Conservation (phyloP, 2,329 filamentous ascomycete species). For the Colletotrichum sublineola region DNA sequence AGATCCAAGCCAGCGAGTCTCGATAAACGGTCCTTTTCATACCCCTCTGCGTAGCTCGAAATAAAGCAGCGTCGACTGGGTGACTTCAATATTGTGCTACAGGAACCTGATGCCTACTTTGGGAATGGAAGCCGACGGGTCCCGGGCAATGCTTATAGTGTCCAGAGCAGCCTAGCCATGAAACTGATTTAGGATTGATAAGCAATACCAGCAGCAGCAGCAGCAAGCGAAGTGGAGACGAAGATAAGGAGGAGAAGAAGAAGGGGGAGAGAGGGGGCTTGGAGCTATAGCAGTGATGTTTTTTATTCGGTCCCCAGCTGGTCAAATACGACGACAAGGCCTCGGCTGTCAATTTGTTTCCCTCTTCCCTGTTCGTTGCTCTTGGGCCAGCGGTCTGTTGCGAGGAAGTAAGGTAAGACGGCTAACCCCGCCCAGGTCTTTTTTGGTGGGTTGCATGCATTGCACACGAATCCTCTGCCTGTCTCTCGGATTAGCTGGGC, state of each 20-base stretch:
- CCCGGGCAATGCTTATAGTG: neutral
- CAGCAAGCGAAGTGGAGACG: neutral
- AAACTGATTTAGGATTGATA: neutral
- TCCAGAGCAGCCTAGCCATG: neutral
- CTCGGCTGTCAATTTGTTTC: conserved; percentile 8
- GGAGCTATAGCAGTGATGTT: conserved; percentile 3
- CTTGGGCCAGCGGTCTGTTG: conserved; percentile 1
- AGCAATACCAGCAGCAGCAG: neutral
- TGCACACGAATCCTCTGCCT: conserved; percentile 13
- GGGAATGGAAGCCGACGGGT: neutral
- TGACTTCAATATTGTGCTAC: neutral
- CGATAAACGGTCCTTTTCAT: neutral
- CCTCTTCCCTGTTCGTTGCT: conserved; percentile 21
- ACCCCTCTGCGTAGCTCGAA: neutral
- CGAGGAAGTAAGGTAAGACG: conserved; percentile 11
- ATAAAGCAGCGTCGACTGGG: neutral
- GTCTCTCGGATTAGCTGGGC: conserved; percentile 7
- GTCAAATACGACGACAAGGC: conserved; percentile 10
- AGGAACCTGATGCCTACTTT: neutral
- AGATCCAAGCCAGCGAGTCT: neutral
- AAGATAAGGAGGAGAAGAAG: neutral
- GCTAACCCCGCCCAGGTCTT: conserved; percentile 17
- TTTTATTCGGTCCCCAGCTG: neutral
- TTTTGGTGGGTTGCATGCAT: conserved; percentile 35
- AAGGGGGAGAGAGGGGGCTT: neutral